Evolutionary conservation across 805 yeast genomes (phyloP), one percentile per base, ranked within the genome.

Genomic region (Yarrowia deformans): DNA sequence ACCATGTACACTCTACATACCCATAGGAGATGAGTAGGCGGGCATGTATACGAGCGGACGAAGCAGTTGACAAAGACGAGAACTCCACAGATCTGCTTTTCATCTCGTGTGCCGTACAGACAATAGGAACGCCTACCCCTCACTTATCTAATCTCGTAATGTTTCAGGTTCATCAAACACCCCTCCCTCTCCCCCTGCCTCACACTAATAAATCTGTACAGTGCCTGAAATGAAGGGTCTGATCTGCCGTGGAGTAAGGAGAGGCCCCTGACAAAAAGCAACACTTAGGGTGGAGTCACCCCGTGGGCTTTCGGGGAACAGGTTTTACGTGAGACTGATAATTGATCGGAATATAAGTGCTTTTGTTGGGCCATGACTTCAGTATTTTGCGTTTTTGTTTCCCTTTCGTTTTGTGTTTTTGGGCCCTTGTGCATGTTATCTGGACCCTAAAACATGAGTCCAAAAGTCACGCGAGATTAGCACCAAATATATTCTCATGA

Each of bases 391-490:
- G 12, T 23, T 10, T 16, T 12, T 12, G 13, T 19, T 7, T 9
- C 52, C 50, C 34, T 8, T 46, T 1, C 12, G 3, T 16, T 29
- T 50, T 35, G n/a, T 19, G 29, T 50, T 34, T 50, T 34, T 34
- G 8, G 16, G n/a, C n/a, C 13, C 29, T 43, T 43, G 37, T 34
- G 37, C 37, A 8, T 34, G 37, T 2, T 9, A 3, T 35, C 39
- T 35, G 40, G 40, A 39, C 40, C 40, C 40, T 39, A 39, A 39
- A 39, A 12, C 12, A 12, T 13, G 13, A 46, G 14, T 35, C 32
- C 55, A 49, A 49, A 49, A 49, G 55, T 49, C 55, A 49, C 55
- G 55, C 55, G 55, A 49, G 55, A 49, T 49, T 34, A 23, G 48
- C 23, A 45, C 29, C 4, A 23, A 23, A 23, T 45, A 34, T 34